Evolutionary conservation across 140 eudicot genomes (phyloP), one percentile per base, ranked within the genome.

Genomic region (Senecio squalidus): DNA sequence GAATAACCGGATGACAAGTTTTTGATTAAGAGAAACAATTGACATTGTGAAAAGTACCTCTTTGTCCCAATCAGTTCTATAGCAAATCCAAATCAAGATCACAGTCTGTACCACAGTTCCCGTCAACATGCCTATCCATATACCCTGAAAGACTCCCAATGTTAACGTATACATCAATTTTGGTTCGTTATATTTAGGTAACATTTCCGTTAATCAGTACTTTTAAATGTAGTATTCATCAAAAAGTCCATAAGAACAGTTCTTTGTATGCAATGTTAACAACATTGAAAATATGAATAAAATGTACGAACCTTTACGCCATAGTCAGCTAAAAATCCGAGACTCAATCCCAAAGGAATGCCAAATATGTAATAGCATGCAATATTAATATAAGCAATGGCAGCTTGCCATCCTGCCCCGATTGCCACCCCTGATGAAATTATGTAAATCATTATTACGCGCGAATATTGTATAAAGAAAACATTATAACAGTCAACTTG

Each of bases 321-420:
- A 77, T 68, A 58, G 8, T 78, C 18, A n/a, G 64, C 43, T 28
- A 9, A 43, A 53, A 67, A 75, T 5, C 82, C 89, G n/a, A 82
- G 21, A 10, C 53, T 3, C 6, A 82, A 60, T 2, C 89, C 84
- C 43, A 82, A 55, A 40, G 89, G 89, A 25, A 74, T 25, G 3
- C 89, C 89, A 59, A 82, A 67, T 18, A 82, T 58, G 45, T 82
- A 82, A 46, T 78, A 82, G 31, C 84, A 78, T 5, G 56, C 82
- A 10, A 78, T 59, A 20, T 82, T 82, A 11, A 82, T 77, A 63
- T 78, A 78, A 63, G 84, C 89, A 20, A 82, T 83, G 13, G 36
- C 7, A 40, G 82, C 77, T 72, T 82, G 89, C 89, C 89, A 82
- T 52, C 89, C 89, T 3, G 79, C 89, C 75, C 89, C 89, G 7